A percentile compares a stretch with the other conserved stretches of the same genome.
These are phyloP conservation scores for Leptographium lundbergii DNA, from an alignment of 2,329 filamentous ascomycete species.

Conservation along the genomic window DNA sequence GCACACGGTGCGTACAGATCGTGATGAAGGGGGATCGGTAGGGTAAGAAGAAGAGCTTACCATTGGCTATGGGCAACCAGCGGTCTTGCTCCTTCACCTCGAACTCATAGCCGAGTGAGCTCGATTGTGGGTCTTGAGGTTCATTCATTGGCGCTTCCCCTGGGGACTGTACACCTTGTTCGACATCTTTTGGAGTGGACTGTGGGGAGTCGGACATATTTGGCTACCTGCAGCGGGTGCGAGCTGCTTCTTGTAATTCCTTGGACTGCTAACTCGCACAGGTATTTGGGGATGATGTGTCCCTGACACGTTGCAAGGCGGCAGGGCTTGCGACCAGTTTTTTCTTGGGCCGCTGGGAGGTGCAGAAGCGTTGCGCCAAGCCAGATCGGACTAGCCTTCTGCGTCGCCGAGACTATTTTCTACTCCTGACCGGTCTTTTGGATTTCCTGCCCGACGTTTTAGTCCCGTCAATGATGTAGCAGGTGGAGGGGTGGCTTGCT, in stretches of 20 bases:
- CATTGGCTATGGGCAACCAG: conserved; percentile 99
- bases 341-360: conserved; percentile 29
- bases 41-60: conserved; percentile 50
- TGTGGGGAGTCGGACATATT: conserved; percentile 83
- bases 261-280: conserved; percentile 45
- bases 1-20: not conserved
- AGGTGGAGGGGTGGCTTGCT: conserved; percentile 19
- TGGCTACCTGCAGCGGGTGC: conserved; percentile 57
- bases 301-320: conserved; percentile 48
- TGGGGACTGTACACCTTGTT: conserved; percentile 83
- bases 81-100: conserved; percentile 99
- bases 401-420: conserved; percentile 15
- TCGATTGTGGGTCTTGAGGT: conserved; percentile 62
- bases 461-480: conserved; percentile 20
- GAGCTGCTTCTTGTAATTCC: conserved; percentile 46
- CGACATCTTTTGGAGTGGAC: conserved; percentile 90
- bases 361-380: conserved; percentile 41
- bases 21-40: not conserved
- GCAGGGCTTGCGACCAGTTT: conserved; percentile 37
- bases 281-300: conserved; percentile 46
- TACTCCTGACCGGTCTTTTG: conserved; percentile 15
- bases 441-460: conserved; percentile 27
- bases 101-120: conserved; percentile 75
- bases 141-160: conserved; percentile 94
- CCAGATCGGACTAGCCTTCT: conserved; percentile 11